These are phyloP conservation scores for Danielozyma ontarioensis DNA, from an alignment of 805 yeast species.

Conservation along the genomic window DNA sequence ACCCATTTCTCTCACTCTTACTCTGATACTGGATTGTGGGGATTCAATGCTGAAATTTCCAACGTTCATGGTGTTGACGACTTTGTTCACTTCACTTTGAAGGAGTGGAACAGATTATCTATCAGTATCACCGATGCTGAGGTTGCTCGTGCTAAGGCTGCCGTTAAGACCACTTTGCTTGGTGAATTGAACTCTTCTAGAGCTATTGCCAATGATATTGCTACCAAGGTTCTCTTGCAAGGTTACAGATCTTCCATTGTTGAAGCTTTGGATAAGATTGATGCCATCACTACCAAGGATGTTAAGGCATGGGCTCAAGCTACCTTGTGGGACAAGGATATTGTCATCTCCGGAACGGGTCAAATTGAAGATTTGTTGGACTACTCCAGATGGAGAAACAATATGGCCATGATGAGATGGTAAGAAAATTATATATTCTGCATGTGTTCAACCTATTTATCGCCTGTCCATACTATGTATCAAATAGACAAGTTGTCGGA, in stretches of 20 bases:
- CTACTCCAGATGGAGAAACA: conserved; percentile 82
- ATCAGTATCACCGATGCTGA: conserved; percentile 72
- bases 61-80: conserved; percentile 64
- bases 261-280: conserved; percentile 59
- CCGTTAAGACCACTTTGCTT: conserved; percentile 61
- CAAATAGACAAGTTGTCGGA: background rate
- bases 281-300: conserved; percentile 54
- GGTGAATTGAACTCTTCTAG: conserved; percentile 43
- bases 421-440: too few species aligned
- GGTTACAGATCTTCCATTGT: conserved; percentile 60
- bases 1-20: conserved; percentile 68
- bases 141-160: conserved; percentile 71
- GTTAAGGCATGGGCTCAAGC: conserved; percentile 71
- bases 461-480: background rate
- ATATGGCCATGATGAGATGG: conserved; percentile 84
- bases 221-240: conserved; percentile 50
- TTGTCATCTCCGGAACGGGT: conserved; percentile 80
- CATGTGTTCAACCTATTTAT: conserved; percentile 1
- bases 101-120: conserved; percentile 84
- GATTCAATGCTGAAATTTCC: conserved; percentile 63
- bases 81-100: conserved; percentile 72
- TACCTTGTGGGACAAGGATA: conserved; percentile 76
- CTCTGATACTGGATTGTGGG: conserved; percentile 82
- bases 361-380: conserved; percentile 81
- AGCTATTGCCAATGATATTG: conserved; percentile 53